These are phyloP conservation scores for Barnettozyma wickerhamii DNA, from an alignment of 805 yeast genomes.

Conservation along the genomic window DNA sequence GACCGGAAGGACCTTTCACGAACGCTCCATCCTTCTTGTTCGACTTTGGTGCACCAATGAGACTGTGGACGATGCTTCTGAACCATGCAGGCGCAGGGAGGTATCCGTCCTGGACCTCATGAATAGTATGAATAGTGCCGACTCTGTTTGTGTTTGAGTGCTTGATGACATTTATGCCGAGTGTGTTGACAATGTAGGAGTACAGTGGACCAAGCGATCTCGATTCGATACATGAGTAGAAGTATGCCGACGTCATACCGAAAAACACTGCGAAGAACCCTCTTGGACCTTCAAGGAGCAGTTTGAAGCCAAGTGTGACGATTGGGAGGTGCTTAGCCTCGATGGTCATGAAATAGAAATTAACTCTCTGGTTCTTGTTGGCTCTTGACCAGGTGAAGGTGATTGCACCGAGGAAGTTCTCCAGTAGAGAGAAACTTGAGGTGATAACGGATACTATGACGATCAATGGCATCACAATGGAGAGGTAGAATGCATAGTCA, in stretches of 20 bases:
- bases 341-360: slow-evolving; percentile 50
- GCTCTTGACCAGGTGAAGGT: slow-evolving; percentile 58
- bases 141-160: slow-evolving; percentile 26
- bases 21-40: slow-evolving; percentile 12
- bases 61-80: slow-evolving; percentile 23
- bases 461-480: slow-evolving; percentile 45
- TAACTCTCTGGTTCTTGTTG: slow-evolving; percentile 46
- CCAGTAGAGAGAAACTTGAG: slow-evolving; percentile 24
- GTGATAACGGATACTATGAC: slow-evolving; percentile 32
- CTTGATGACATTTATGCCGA: slow-evolving; percentile 19
- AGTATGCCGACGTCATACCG: slow-evolving; percentile 54
- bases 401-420: slow-evolving; percentile 47
- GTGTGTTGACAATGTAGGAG: slow-evolving; percentile 22
- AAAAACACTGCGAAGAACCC: slow-evolving; percentile 37
- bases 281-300: slow-evolving; percentile 38
- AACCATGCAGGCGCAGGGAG: slow-evolving; percentile 52
- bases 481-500: slow-evolving; percentile 52
- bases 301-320: slow-evolving; percentile 38
- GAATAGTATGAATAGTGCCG: slow-evolving; percentile 27
- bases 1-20: neutral
- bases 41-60: slow-evolving; percentile 12
- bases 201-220: slow-evolving; percentile 42
- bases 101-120: slow-evolving; percentile 46
- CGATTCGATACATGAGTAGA: slow-evolving; percentile 58
- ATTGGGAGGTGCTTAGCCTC: slow-evolving; percentile 57